A percentile compares a stretch with the other conserved stretches of the same genome.
These are phyloP conservation scores for Moricandia arvensis DNA, from an alignment of 345 rosid species.

Conservation along the genomic window DNA sequence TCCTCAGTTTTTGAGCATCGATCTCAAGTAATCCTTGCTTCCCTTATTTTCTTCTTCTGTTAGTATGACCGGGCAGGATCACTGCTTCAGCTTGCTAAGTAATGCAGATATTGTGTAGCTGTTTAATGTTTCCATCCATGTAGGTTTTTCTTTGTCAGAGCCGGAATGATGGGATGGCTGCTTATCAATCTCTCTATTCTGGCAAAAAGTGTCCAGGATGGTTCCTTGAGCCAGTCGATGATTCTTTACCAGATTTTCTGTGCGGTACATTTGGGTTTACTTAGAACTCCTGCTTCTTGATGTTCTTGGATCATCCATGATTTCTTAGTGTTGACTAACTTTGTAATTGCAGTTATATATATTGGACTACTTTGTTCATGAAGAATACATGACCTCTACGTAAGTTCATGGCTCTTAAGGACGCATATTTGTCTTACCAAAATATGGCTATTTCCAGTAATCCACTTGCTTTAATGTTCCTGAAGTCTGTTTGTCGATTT, in stretches of 20 bases:
- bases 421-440: background rate
- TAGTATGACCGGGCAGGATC: background rate
- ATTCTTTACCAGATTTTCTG: background rate
- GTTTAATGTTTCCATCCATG: background rate
- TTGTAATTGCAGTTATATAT: background rate
- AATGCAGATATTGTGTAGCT: background rate
- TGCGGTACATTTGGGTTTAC: background rate
- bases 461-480: too few species aligned
- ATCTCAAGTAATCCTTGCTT: slow-evolving; percentile 74
- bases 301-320: background rate
- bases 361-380: background rate
- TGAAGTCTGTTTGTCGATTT: background rate
- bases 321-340: background rate
- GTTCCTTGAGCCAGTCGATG: background rate
- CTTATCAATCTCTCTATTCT: background rate
- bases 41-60: background rate
- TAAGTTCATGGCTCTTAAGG: background rate
- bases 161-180: background rate
- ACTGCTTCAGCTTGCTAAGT: background rate
- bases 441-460: too few species aligned
- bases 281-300: background rate
- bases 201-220: background rate
- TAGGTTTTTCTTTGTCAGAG: background rate
- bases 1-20: slow-evolving; percentile 77
- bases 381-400: background rate